Evolutionary conservation across 1,139 yeast species (phyloP).

Genomic region (Zygosaccharomyces pseudobailii): DNA sequence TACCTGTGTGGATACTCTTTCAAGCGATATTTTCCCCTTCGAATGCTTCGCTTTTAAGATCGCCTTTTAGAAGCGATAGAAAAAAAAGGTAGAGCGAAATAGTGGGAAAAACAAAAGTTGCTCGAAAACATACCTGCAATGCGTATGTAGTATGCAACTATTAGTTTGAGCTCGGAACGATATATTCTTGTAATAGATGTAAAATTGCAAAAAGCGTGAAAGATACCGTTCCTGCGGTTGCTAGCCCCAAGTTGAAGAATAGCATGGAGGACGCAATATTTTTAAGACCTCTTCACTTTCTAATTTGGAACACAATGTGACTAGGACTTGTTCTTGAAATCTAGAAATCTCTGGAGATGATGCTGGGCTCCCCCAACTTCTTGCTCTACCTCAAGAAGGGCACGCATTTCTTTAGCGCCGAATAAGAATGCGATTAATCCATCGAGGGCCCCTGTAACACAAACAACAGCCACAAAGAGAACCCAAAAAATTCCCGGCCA

Average conservation of each 20-base stretch:
- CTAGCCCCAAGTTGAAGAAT: too few relatives aligned
- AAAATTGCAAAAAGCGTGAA: too few relatives aligned
- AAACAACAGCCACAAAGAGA: slow-evolving; percentile 46
- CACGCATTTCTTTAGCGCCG: slow-evolving; percentile 74
- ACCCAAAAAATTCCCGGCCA: slow-evolving; percentile 60
- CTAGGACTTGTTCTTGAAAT: slow-evolving; percentile 6
- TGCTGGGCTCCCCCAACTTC: slow-evolving; percentile 50
- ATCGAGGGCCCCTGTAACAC: slow-evolving; percentile 64
- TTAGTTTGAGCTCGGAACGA: too few relatives aligned
- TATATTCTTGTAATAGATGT: too few relatives aligned
- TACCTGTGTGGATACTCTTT: neutral
- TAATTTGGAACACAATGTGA: neutral
- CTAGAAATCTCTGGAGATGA: slow-evolving; percentile 15
- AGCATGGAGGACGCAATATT: too few relatives aligned
- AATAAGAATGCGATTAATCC: slow-evolving; percentile 77
- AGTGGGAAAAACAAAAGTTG: too few relatives aligned
- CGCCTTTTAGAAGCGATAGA: neutral
- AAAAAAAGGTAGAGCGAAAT: neutral
- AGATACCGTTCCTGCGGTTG: too few relatives aligned
- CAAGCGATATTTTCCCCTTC: neutral
- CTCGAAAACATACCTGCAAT: too few relatives aligned
- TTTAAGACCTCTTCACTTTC: too few relatives aligned
- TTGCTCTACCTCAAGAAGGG: slow-evolving; percentile 60
- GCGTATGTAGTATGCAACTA: too few relatives aligned
- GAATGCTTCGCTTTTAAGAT: neutral